phyloP scores from a whole-genome alignment of 306 rosid species.

The Mimosa pudica region DNA sequence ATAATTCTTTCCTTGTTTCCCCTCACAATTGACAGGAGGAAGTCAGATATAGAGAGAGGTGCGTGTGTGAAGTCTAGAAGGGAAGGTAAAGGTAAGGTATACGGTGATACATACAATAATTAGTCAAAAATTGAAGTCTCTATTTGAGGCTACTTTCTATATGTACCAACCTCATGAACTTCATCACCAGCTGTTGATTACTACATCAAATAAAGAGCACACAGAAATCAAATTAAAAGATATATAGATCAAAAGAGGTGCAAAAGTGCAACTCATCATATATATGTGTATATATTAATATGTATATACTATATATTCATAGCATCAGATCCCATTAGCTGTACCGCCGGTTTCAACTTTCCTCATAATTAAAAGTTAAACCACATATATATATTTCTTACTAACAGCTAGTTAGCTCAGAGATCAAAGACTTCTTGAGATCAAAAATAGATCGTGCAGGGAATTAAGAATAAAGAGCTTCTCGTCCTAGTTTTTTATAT shows the following conservation, averaged over 20 bases:
- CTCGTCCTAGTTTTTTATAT: conserved; percentile 2
- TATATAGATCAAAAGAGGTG: background rate
- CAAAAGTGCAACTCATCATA: conserved; percentile 26
- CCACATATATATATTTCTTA: conserved; percentile 7
- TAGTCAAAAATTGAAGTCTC: conserved; percentile 21
- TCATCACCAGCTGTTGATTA: background rate
- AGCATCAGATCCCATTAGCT: conserved; percentile 21
- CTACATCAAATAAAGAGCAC: background rate
- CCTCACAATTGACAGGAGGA: conserved; percentile 8
- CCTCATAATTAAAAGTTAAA: conserved; percentile 16
- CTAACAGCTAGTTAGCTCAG: background rate
- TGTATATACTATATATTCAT: background rate
- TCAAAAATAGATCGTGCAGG: background rate
- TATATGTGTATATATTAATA: background rate
- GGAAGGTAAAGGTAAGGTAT: conserved; percentile 7
- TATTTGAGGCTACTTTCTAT: background rate
- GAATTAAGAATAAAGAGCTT: background rate
- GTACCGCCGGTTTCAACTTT: background rate
- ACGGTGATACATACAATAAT: background rate
- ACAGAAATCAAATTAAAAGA: conserved; percentile 5
- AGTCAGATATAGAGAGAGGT: background rate
- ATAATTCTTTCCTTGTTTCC: conserved; percentile 15
- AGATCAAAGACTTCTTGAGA: conserved; percentile 20
- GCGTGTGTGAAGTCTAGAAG: background rate
- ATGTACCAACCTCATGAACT: conserved; percentile 3